Conservation (phyloP, 164 flowering plant species). For the Stephania cephalantha region DNA sequence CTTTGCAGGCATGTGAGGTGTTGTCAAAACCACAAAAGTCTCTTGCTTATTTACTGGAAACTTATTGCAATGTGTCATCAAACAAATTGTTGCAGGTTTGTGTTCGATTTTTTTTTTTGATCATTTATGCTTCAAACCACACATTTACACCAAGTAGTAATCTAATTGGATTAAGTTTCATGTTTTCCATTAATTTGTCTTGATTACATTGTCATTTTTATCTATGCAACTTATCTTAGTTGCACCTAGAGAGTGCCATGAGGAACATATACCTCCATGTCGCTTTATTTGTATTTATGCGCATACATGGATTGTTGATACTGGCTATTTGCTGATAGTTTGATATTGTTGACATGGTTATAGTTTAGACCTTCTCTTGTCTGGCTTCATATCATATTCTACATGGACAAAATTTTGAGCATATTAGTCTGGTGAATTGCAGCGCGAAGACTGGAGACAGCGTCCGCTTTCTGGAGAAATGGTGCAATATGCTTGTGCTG, state of each 20-base stretch:
- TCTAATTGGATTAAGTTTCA: too few relatives aligned
- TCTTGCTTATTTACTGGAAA: constrained; percentile 83
- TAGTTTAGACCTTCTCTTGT: background rate
- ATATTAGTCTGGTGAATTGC: constrained; percentile 16
- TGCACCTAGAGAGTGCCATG: background rate
- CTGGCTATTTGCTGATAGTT: background rate
- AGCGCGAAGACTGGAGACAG: constrained; percentile 98
- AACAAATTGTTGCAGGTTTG: constrained; percentile 87
- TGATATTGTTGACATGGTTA: background rate
- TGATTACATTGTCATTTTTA: too few relatives aligned
- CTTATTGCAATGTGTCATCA: constrained; percentile 64
- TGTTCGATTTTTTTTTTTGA: too few relatives aligned
- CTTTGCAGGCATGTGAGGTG: constrained; percentile 79
- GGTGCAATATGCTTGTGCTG: constrained; percentile 81
- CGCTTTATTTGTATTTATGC: background rate
- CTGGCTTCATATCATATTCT: background rate
- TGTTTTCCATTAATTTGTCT: too few relatives aligned
- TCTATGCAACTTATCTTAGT: background rate
- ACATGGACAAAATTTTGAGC: background rate
- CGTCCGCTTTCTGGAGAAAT: constrained; percentile 84
- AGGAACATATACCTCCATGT: background rate
- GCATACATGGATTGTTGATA: background rate
- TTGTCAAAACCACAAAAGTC: constrained; percentile 85
- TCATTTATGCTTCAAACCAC: too few relatives aligned
- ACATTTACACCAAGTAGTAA: too few relatives aligned